Percentiles rank a stretch among this genome's conserved stretches.
Conservation (phyloP, 2,329 filamentous ascomycete genomes). For the Monilinia fructicola region DNA sequence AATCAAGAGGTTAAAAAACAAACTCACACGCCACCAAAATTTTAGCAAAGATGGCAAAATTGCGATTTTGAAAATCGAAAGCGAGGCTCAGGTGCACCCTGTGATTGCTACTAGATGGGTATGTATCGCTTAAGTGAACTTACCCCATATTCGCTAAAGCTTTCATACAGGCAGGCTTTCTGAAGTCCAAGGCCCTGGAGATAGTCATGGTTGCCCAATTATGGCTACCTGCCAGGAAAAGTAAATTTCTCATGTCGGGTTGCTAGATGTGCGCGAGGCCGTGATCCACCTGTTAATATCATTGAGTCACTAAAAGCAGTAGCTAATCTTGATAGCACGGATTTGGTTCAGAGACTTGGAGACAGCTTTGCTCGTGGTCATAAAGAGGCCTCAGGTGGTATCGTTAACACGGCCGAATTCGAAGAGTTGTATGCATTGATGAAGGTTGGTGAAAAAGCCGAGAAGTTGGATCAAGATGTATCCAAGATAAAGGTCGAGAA, state of each 20-base stretch:
- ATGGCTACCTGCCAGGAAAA: slow-evolving; percentile 60
- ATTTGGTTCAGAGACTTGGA: slow-evolving; percentile 51
- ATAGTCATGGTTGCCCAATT: slow-evolving; percentile 67
- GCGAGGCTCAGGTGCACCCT: slow-evolving; percentile 62
- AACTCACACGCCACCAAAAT: slow-evolving; percentile 61
- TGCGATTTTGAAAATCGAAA: slow-evolving; percentile 62
- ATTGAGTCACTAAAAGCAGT: slow-evolving; percentile 57
- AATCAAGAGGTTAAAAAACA: slow-evolving; percentile 60
- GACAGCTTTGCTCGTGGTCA: slow-evolving; percentile 66
- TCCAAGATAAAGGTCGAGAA: slow-evolving; percentile 43
- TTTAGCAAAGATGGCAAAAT: slow-evolving; percentile 63
- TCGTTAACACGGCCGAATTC: slow-evolving; percentile 60
- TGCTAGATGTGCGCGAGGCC: slow-evolving; percentile 53
- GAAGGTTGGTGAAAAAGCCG: slow-evolving; percentile 55
- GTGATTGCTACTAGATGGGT: slow-evolving; percentile 66
- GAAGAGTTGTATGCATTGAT: slow-evolving; percentile 62
- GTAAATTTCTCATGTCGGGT: slow-evolving; percentile 69
- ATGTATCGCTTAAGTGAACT: not conserved
- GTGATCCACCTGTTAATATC: slow-evolving; percentile 60
- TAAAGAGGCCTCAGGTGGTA: slow-evolving; percentile 66
- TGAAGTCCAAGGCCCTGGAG: slow-evolving; percentile 59
- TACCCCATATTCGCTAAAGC: not conserved
- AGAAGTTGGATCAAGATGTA: slow-evolving; percentile 40
- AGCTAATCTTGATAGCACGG: slow-evolving; percentile 46
- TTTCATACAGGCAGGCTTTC: slow-evolving; percentile 48